A percentile compares a stretch with the other conserved stretches of the same genome.
These are phyloP conservation scores for Barnettozyma botsteinii DNA, from an alignment of 805 yeast genomes.

Conservation along the genomic window DNA sequence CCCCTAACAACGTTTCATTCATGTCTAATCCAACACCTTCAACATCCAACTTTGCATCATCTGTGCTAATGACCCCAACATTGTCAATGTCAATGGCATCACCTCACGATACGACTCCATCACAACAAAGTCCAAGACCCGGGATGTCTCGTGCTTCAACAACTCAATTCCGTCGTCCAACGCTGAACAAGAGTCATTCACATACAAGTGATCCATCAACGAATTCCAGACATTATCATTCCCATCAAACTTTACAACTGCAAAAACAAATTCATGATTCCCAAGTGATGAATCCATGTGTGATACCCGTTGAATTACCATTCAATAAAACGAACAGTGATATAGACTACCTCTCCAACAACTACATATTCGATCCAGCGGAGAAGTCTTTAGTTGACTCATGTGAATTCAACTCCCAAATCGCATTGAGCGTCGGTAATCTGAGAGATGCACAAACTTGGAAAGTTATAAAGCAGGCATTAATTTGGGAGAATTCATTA, in stretches of 20 bases:
- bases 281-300: slow-evolving; percentile 18
- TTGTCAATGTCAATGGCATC: slow-evolving; percentile 10
- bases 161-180: slow-evolving; percentile 17
- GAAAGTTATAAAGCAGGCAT: slow-evolving; percentile 48
- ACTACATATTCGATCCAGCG: slow-evolving; percentile 41
- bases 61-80: slow-evolving; percentile 9
- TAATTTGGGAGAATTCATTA: slow-evolving; percentile 30
- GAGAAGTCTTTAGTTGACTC: slow-evolving; percentile 37
- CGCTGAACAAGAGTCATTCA: slow-evolving; percentile 15
- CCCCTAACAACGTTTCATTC: slow-evolving; percentile 2
- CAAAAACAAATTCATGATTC: slow-evolving; percentile 4
- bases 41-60: slow-evolving; percentile 10
- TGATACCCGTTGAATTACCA: slow-evolving; percentile 23
- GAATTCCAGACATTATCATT: slow-evolving; percentile 2
- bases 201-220: slow-evolving; percentile 7
- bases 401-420: slow-evolving; percentile 50
- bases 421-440: slow-evolving; percentile 46
- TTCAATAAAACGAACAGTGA: slow-evolving; percentile 23
- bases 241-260: slow-evolving; percentile 1
- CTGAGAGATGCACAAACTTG: slow-evolving; percentile 58
- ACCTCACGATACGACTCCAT: neutral
- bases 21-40: slow-evolving; percentile 7
- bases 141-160: slow-evolving; percentile 22
- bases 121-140: slow-evolving; percentile 21
- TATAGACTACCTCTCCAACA: slow-evolving; percentile 43